Evolutionary conservation across 2,329 filamentous ascomycete species (phyloP).

Genomic region (Parastagonospora nodorum): DNA sequence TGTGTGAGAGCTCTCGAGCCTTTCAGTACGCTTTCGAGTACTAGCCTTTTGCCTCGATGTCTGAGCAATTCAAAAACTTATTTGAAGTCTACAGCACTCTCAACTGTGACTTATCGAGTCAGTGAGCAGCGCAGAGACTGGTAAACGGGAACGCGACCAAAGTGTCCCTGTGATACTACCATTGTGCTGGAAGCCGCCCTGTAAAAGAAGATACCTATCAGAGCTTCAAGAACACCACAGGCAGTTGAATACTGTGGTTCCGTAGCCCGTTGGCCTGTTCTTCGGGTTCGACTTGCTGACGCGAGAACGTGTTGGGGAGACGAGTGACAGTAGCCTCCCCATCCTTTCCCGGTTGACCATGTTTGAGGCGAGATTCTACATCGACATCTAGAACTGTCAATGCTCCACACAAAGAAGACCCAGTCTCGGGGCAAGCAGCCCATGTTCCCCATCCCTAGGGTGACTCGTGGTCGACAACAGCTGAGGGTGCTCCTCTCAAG

Average conservation of each 20-base stretch:
- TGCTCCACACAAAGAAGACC: background rate
- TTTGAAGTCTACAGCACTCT: too few species aligned
- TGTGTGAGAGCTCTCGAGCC: too few species aligned
- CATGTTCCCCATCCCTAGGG: background rate
- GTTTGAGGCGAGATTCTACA: constrained; percentile 13
- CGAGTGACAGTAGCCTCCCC: constrained; percentile 13
- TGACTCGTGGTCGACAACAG: background rate
- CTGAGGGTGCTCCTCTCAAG: background rate
- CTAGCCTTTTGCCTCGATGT: too few species aligned
- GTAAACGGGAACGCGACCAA: too few species aligned
- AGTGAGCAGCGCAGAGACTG: too few species aligned
- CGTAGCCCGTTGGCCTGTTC: constrained; percentile 8
- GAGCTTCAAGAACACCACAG: background rate
- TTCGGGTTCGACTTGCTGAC: constrained; percentile 27
- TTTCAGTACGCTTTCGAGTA: too few species aligned
- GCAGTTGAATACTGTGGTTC: constrained; percentile 7
- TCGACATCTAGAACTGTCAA: constrained; percentile 7
- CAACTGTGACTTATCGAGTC: too few species aligned
- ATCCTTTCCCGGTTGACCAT: constrained; percentile 5
- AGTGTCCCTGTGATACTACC: too few species aligned
- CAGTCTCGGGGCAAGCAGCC: constrained; percentile 4
- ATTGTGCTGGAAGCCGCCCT: background rate
- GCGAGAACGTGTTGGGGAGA: constrained; percentile 21
- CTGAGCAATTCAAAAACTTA: too few species aligned
- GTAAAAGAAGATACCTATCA: constrained; percentile 7